Percentiles rank a stretch among this genome's conserved stretches.
Evolutionary conservation across 2,329 filamentous ascomycete genomes (phyloP).

Genomic region (Domatiomyces catenatus): DNA sequence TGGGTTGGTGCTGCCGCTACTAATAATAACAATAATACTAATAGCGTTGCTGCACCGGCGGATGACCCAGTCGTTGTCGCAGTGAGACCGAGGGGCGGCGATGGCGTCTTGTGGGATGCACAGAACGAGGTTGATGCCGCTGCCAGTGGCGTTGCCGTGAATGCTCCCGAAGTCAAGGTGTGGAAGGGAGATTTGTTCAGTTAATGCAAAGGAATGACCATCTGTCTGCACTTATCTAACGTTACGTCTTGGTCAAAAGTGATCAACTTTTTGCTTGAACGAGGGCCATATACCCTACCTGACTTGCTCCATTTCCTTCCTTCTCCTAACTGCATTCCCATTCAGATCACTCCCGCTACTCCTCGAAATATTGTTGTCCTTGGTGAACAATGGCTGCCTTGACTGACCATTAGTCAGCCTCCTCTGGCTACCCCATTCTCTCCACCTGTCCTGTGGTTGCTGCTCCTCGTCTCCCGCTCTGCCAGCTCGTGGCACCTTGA

Average conservation of each 20-base stretch:
- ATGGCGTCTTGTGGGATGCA: constrained; percentile 28
- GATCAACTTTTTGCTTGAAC: background rate
- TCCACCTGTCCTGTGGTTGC: background rate
- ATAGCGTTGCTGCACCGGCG: constrained; percentile 6
- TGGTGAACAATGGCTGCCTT: background rate
- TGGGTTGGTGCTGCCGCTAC: constrained; percentile 34
- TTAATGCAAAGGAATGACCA: background rate
- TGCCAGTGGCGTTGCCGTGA: constrained; percentile 5
- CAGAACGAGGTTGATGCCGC: constrained; percentile 20
- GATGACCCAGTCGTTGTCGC: constrained; percentile 16
- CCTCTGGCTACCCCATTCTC: background rate
- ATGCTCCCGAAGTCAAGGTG: constrained; percentile 37
- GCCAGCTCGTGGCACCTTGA: background rate
- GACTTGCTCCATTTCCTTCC: constrained; percentile 3
- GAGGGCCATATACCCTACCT: background rate
- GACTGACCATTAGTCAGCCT: background rate
- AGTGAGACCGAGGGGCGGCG: constrained; percentile 17
- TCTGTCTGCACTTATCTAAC: background rate
- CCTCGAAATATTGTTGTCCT: background rate
- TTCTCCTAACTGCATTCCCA: background rate
- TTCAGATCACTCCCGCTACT: background rate
- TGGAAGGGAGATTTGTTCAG: constrained; percentile 20
- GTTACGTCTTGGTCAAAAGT: background rate
- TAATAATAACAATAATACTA: constrained; percentile 14
- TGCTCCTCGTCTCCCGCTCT: background rate